A percentile compares a stretch with the other conserved stretches of the same genome.
phyloP scores from a whole-genome alignment of 768 basidiomycete species.

The Panaeolus papilionaceus region DNA sequence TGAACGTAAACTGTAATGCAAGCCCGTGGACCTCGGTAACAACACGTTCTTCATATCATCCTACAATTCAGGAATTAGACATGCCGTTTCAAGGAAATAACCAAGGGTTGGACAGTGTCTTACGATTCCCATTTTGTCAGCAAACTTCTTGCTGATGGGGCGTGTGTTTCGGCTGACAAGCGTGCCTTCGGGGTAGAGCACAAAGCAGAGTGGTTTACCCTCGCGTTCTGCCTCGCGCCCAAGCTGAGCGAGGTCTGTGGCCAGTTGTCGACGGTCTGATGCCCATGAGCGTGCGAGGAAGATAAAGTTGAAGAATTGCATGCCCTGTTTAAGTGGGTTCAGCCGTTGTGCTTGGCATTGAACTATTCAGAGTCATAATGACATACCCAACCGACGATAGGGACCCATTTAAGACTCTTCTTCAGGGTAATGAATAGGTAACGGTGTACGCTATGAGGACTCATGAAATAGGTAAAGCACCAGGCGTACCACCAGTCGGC shows the following conservation, averaged over 20 bases:
- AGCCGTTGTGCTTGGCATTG: neutral
- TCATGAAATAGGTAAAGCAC: slow-evolving; percentile 78
- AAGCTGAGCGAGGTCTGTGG: slow-evolving; percentile 67
- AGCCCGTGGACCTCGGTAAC: slow-evolving; percentile 91
- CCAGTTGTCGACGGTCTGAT: slow-evolving; percentile 75
- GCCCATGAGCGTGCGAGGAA: slow-evolving; percentile 94
- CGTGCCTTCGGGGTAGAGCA: slow-evolving; percentile 97
- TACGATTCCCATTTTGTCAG: slow-evolving; percentile 88
- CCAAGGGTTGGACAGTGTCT: slow-evolving; percentile 39
- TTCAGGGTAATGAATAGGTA: slow-evolving; percentile 93
- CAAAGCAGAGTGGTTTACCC: slow-evolving; percentile 76
- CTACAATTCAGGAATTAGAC: slow-evolving; percentile 43
- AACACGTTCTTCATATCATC: slow-evolving; percentile 81
- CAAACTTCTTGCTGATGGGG: slow-evolving; percentile 85
- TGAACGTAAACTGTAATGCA: slow-evolving; percentile 84
- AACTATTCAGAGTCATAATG: slow-evolving; percentile 10
- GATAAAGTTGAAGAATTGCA: slow-evolving; percentile 95
- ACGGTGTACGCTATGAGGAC: slow-evolving; percentile 62
- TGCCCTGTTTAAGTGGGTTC: slow-evolving; percentile 55
- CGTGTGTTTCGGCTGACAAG: slow-evolving; percentile 88
- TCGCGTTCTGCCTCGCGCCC: slow-evolving; percentile 72
- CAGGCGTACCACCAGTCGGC: slow-evolving; percentile 91
- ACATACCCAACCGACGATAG: slow-evolving; percentile 87
- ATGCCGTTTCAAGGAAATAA: neutral
- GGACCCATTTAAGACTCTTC: slow-evolving; percentile 84